A percentile compares a stretch with the other conserved stretches of the same genome.
These are phyloP conservation scores for Dichomitus squalens DNA, from an alignment of 1,284 basidiomycete genomes.

Conservation along the genomic window DNA sequence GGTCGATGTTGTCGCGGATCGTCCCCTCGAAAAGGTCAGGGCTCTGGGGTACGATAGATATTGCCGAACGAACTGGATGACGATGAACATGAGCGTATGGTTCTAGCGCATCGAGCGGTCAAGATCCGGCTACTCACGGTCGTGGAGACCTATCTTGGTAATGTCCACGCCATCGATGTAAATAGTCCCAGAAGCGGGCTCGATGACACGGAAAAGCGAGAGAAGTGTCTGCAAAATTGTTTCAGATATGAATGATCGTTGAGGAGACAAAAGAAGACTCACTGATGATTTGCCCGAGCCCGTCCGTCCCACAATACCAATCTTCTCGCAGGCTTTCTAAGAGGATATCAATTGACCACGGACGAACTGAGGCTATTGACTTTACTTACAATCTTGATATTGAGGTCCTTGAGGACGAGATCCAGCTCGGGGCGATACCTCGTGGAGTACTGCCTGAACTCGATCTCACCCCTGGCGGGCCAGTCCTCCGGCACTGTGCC, in stretches of 20 bases:
- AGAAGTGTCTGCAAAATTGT: slow-evolving; percentile 49
- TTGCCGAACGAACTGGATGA: slow-evolving; percentile 48
- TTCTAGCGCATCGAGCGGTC: neutral
- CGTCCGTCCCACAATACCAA: slow-evolving; percentile 87
- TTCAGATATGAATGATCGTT: neutral
- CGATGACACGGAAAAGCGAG: slow-evolving; percentile 81
- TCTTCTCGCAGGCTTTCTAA: slow-evolving; percentile 76
- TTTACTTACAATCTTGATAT: slow-evolving; percentile 59
- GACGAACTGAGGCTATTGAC: slow-evolving; percentile 10
- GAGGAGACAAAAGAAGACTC: slow-evolving; percentile 36
- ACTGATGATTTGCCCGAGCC: slow-evolving; percentile 93
- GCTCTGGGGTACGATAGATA: slow-evolving; percentile 91
- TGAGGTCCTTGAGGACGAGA: slow-evolving; percentile 76
- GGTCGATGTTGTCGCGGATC: slow-evolving; percentile 85
- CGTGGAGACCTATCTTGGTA: slow-evolving; percentile 80
- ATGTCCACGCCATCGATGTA: slow-evolving; percentile 86
- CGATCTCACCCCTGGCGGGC: slow-evolving; percentile 79
- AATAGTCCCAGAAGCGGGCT: slow-evolving; percentile 80
- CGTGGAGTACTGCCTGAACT: slow-evolving; percentile 83
- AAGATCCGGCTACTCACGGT: slow-evolving; percentile 48
- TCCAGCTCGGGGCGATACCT: slow-evolving; percentile 85
- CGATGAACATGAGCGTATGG: neutral
- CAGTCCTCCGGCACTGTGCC: slow-evolving; percentile 69
- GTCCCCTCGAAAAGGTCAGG: slow-evolving; percentile 86
- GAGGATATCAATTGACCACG: slow-evolving; percentile 18